phyloP scores from a whole-genome alignment of 495 filamentous ascomycete genomes.

The Talaromyces thailandensis region DNA sequence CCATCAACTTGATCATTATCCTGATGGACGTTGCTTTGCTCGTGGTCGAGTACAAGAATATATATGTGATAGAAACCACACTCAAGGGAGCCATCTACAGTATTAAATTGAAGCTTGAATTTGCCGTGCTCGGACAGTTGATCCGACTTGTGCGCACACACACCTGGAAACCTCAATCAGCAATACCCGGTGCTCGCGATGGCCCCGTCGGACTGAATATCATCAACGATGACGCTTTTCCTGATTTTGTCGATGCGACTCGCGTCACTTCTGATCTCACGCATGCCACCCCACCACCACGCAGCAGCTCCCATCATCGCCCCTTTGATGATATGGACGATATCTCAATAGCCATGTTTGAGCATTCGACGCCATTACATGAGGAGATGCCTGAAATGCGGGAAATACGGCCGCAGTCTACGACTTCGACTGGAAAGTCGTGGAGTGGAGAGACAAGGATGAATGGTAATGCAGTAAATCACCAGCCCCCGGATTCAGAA shows the following conservation, averaged over 20 bases:
- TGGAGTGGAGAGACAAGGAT: slow-evolving; percentile 27
- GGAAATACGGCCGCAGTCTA: slow-evolving; percentile 4
- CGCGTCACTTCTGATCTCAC: slow-evolving; percentile 36
- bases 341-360: slow-evolving; percentile 38
- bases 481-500: not conserved
- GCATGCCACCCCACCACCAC: slow-evolving; percentile 20
- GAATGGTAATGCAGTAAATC: slow-evolving; percentile 3
- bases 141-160: slow-evolving; percentile 32
- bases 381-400: slow-evolving; percentile 1
- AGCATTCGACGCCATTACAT: slow-evolving; percentile 16
- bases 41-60: slow-evolving; percentile 44
- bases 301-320: slow-evolving; percentile 14
- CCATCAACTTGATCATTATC: slow-evolving; percentile 50
- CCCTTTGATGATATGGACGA: slow-evolving; percentile 29
- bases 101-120: slow-evolving; percentile 60
- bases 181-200: slow-evolving; percentile 9
- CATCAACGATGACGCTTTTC: slow-evolving; percentile 15
- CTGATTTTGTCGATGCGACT: slow-evolving; percentile 38
- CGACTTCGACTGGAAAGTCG: slow-evolving; percentile 20
- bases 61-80: slow-evolving; percentile 50
- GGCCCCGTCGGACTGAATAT: not conserved
- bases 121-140: slow-evolving; percentile 47
- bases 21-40: slow-evolving; percentile 47
- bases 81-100: slow-evolving; percentile 54
- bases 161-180: slow-evolving; percentile 32